phyloP scores from a whole-genome alignment of 345 rosid species.

The Raphanus raphanistrum region DNA sequence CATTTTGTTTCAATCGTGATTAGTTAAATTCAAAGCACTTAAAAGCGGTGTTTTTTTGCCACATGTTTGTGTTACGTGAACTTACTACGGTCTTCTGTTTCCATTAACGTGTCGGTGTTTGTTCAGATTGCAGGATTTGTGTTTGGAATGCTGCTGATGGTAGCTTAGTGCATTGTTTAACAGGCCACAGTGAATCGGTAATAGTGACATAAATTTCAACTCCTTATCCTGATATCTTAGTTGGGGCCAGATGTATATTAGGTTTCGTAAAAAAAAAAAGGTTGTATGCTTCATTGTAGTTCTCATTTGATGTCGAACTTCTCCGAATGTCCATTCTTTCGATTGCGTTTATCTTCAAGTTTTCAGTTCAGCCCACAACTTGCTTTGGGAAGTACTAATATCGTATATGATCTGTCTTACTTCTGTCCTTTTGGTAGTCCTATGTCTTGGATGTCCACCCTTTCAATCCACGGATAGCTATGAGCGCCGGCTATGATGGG shows the following conservation, averaged over 20 bases:
- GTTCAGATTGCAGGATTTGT: conserved; percentile 98
- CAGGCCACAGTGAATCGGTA: conserved; percentile 95
- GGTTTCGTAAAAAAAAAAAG: not conserved
- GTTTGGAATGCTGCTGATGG: conserved; percentile 99
- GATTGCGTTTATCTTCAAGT: conserved; percentile 15
- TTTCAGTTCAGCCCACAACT: conserved; percentile 4
- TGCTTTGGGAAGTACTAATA: conserved; percentile 7
- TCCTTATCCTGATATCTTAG: conserved; percentile 27
- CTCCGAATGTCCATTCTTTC: not conserved
- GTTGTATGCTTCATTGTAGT: not conserved
- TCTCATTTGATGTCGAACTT: conserved; percentile 23
- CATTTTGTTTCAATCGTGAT: not conserved
- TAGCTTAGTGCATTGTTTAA: conserved; percentile 92
- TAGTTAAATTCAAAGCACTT: conserved; percentile 8
- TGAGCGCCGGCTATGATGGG: conserved; percentile 99
- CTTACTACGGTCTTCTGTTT: conserved; percentile 18
- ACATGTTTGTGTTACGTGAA: conserved; percentile 18
- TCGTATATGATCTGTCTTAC: conserved; percentile 9
- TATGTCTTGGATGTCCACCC: conserved; percentile 99
- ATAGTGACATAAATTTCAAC: conserved; percentile 40
- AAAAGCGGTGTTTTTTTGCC: not conserved
- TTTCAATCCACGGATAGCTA: conserved; percentile 94
- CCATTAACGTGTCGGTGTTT: conserved; percentile 20
- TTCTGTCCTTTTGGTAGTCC: conserved; percentile 59
- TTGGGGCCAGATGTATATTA: conserved; percentile 13